Base-by-base conservation (phyloP, 805 yeast species). In the Pichia exigua region DNA sequence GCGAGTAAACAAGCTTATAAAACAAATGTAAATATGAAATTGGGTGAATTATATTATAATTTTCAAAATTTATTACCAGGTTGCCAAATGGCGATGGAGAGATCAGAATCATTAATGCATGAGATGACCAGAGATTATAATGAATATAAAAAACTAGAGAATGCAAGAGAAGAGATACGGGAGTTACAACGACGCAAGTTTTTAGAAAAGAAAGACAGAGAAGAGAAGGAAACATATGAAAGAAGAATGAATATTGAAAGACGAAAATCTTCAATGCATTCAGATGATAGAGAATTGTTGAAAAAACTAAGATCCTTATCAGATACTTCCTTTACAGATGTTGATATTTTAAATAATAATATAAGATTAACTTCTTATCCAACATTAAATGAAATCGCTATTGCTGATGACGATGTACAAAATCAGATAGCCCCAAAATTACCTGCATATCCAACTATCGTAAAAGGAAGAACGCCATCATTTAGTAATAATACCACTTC, bases 41-140 rank as follows among this genome's bases (percentile, higher is more conserved):
- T 61, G 45, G 58, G 66, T 56, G 32, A 61, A 48, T 44, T 60
- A 30, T 59, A 66, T 58, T 24, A 59, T 50, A 61, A 59, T 27
- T 69, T 67, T 49, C 41, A 56, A 18, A 39, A 54, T 5, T 45
- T 69, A 28, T 57, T 60, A 39, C 48, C 54, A 5, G 50, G 50
- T 28, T 47, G 68, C 27, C 59, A 60, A 1, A 56, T 57, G 2
- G 55, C 73, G 2, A 62, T 68, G 61, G 60, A 57, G 15, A 67
- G 69, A 38, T 59, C 64, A n/a, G 69, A 67, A 24, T 48, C 55
- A 11, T 58, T 70, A 24, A 62, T 66, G 44, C 49, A 51, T 22
- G 56, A 60, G 7, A 49, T 61, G n/a, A 63, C 55, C 40, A 62
- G 56, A 43, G 64, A 55, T 40, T 64, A 65, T 55, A 57, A 57